Base-by-base conservation (phyloP, 768 basidiomycete genomes). In the Rhodotorula graminis region DNA sequence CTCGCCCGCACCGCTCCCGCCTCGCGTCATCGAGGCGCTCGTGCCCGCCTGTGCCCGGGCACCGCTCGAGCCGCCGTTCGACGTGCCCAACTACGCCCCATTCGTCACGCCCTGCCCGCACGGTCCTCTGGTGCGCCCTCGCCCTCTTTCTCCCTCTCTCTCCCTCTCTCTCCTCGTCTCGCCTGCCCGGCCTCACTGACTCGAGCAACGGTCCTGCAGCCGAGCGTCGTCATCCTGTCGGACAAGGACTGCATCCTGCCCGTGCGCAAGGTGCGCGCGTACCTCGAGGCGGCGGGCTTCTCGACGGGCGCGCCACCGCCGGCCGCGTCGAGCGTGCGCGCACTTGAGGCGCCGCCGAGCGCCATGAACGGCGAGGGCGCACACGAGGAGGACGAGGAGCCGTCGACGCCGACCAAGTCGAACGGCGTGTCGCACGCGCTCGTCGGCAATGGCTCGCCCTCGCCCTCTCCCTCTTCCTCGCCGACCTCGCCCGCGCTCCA, bases 231-330 rank as follows among this genome's bases (percentile, higher is more conserved):
- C 31, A 72, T 72, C 66, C 56, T 69, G 61, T 50, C 67, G n/a
- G 67, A 44, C 8, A 33, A 53, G 9, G 74, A 75, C 61, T 75
- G 74, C 64, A 72, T 75, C 61, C 46, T 69, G 18, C 67, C 74
- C 21, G 33, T 72, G 33, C 37, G 42, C 50, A 71, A 69, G 47
- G 47, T 69, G 27, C 4, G 25, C 18, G 25, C 27, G 2, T 71
- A 71, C 37, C 65, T 75, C 46, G 23, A 42, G 25, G n/a, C 50
- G 27, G 49, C 40, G 37, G 56, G 59, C 40, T 69, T 71, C 65
- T 65, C 71, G 52, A 56, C 63, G n/a, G 50, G 37, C 44, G 44
- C 25, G 27, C 31, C 33, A 4, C 23, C 33, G 37, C 40, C 62
- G n/a, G 16, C 57, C 3, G 7, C n/a, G 14, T 9, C 27, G 16